Evolutionary conservation across 1,139 yeast genomes (phyloP), one percentile per base, ranked within the genome.

Genomic region (Eremothecium gossypii): DNA sequence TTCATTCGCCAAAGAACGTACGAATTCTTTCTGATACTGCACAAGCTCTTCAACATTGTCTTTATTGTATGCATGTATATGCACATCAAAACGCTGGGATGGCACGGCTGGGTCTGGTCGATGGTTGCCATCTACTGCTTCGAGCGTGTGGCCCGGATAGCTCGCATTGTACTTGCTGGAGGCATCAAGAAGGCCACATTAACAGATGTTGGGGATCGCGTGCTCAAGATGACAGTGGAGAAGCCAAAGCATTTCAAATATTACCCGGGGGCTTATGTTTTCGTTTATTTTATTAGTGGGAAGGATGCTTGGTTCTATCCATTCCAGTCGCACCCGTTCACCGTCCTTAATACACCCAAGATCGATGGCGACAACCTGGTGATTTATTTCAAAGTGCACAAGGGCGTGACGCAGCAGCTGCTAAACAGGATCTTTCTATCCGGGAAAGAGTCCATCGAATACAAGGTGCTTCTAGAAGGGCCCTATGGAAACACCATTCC

Each of bases 251-350:
- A 50, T 45, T 69, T 78, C 72, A 63, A 64, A n/a, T 65, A 74
- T 20, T 54, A 55, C 41, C 81, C 85, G 4, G 85, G 85, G n/a
- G 78, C 80, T 13, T 80, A 73, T 55, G 78, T 76, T 0, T 81
- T 69, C 52, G 61, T 81, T 39, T 77, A 79, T 54, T 71, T 79
- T 43, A 57, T 74, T 37, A 61, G 68, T 34, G 69, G 76, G 34
- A 55, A 49, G 7, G 70, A 48, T 38, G 47, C 58, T 68, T 76
- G 51, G 80, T 79, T 52, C 35, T 53, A 51, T 34, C 45, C 51
- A 13, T 81, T 75, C 71, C 86, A 81, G 54, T 73, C 81, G 0
- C 87, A 81, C 56, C 87, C 87, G 1, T 80, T 80, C 51, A 76
- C 85, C 0, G 69, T 76, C 8, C 65, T 76, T 10, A 42, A 49